Evolutionary conservation across 768 basidiomycete genomes (phyloP), one percentile per base, ranked within the genome.

Genomic region (Hortiboletus flavorubellus): DNA sequence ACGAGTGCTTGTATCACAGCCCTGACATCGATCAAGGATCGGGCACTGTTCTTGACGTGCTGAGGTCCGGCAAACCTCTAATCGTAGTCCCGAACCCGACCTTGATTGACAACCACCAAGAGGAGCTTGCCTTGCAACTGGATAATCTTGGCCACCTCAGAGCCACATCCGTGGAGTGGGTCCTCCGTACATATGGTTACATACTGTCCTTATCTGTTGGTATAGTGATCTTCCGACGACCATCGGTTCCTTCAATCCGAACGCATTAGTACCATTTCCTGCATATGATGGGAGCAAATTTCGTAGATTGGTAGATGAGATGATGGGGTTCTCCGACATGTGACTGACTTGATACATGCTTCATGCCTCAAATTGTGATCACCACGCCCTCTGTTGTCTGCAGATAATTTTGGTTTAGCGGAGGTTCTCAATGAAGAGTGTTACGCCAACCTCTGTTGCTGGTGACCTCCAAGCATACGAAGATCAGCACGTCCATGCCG

Each of bases 81-180:
- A 86, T 99, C 59, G 88, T 91, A 5, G 85, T 97, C 3, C 94
- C 94, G 11, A 99, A 99, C 69, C 76, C 85, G 41, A 87, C 90
- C 0, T 75, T 99, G 31, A 80, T 95, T 68, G 87, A 97, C 69
- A 91, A 97, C 68, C 96, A 99, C 66, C 96, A 99, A 76, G 78
- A 85, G 51, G 93, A 99, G 65, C 77, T 99, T 6, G 93, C 96
- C 0, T 71, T 78, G 39, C 82, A 84, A 12, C 74, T 99, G 51
- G 76, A 77, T 15, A 69, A 67, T 16, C 76, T 82, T 35, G 79
- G 80, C 7, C 77, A 91, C 71, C 72, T 93, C 44, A 78, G 70
- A 55, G 72, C 82, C 23, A 78, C 84, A 2, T 79, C 76, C 14
- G 75, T 85, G 44, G 64, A 69, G 91, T 92, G 71, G 74, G 88